phyloP scores from a whole-genome alignment of 208 protist species.

The Strigomonas culicis region DNA sequence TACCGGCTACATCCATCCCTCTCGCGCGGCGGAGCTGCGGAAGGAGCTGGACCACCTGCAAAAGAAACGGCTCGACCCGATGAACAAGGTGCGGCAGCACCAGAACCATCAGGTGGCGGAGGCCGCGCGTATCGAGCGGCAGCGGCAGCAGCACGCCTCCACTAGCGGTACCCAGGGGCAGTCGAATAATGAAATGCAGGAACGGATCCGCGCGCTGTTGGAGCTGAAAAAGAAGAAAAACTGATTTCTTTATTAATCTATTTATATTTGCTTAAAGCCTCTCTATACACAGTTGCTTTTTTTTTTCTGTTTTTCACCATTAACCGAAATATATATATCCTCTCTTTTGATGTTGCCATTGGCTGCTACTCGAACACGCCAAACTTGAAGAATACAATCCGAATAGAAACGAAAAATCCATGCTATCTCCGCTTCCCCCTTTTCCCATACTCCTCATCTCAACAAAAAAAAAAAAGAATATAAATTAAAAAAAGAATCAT shows the following conservation, averaged over 20 bases:
- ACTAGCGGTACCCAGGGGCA: not conserved
- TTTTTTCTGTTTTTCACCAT: not conserved
- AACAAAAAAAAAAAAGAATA: constrained; percentile 5
- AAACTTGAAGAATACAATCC: no score
- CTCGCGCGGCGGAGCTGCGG: constrained; percentile 45
- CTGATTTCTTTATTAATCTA: not conserved
- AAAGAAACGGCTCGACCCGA: constrained; percentile 69
- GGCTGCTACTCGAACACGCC: no score
- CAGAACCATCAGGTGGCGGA: constrained; percentile 62
- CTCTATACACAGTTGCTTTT: not conserved
- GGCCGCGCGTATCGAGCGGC: constrained; percentile 35
- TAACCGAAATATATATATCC: no score
- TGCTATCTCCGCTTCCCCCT: not conserved
- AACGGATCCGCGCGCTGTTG: constrained; percentile 33
- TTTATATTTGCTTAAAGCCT: not conserved
- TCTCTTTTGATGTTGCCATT: not conserved
- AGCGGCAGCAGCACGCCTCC: not conserved
- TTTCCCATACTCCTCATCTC: not conserved
- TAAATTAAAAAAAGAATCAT: not conserved
- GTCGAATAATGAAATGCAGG: constrained; percentile 26
- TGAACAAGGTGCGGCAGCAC: constrained; percentile 46
- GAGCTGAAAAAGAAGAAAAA: constrained; percentile 21
- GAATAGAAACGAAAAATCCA: not conserved
- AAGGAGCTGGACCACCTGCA: constrained; percentile 60
- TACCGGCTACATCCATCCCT: not conserved